Conservation (phyloP, 306 rosid genomes). For the Dicorynia guianensis region DNA sequence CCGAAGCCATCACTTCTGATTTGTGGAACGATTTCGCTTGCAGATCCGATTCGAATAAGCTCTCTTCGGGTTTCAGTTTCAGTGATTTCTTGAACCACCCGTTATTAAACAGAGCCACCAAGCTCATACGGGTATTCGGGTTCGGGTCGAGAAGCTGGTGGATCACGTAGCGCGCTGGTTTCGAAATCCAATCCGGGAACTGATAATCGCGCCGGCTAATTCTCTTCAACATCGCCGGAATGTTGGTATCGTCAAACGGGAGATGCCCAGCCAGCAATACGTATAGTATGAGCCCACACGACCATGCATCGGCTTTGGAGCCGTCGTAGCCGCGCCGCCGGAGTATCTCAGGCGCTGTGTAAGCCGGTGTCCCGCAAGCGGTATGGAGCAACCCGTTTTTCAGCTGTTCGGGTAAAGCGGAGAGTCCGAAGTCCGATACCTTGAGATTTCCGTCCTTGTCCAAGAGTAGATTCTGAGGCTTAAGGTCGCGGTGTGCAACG, state of each 20-base stretch:
- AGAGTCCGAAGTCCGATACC: conserved; percentile 88
- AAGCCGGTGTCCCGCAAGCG: conserved; percentile 91
- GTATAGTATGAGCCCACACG: conserved; percentile 79
- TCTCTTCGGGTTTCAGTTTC: conserved; percentile 35
- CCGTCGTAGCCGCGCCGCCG: conserved; percentile 74
- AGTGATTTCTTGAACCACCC: conserved; percentile 68
- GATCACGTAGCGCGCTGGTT: conserved; percentile 60
- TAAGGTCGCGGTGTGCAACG: conserved; percentile 84
- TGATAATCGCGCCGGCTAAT: conserved; percentile 58
- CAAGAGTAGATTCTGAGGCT: conserved; percentile 84
- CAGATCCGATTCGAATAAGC: conserved; percentile 29
- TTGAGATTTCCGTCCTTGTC: conserved; percentile 68
- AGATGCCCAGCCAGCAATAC: conserved; percentile 67
- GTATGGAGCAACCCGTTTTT: conserved; percentile 77
- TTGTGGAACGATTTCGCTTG: not conserved
- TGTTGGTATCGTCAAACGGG: conserved; percentile 70
- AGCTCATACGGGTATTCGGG: conserved; percentile 59
- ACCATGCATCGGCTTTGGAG: conserved; percentile 84
- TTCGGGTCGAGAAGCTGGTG: conserved; percentile 71
- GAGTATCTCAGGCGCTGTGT: conserved; percentile 81
- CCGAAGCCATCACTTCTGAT: conserved; percentile 7
- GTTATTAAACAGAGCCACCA: conserved; percentile 52
- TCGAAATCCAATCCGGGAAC: conserved; percentile 60
- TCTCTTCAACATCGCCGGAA: conserved; percentile 64
- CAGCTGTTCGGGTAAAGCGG: conserved; percentile 79